A percentile compares a stretch with the other conserved stretches of the same genome.
Evolutionary conservation across 75 land plant genomes (phyloP).

Genomic region (Picea glauca): DNA sequence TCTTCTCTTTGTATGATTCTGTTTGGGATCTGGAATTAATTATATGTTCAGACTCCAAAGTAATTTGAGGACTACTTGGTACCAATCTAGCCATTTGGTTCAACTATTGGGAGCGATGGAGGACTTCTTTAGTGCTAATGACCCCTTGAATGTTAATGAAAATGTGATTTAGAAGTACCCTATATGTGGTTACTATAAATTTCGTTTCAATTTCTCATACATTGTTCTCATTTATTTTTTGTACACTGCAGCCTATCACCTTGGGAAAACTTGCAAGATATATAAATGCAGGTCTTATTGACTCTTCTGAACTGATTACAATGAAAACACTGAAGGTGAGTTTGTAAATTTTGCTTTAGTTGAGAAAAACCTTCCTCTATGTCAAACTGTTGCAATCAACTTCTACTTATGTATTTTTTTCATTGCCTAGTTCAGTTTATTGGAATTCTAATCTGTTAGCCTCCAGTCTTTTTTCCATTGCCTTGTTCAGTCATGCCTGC

Average conservation of each 20-base stretch:
- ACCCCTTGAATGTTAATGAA: background rate
- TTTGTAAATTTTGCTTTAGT: background rate
- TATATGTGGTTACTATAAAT: background rate
- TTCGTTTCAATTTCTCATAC: background rate
- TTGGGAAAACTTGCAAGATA: slow-evolving; percentile 68
- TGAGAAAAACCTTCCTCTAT: background rate
- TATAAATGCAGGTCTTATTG: slow-evolving; percentile 73
- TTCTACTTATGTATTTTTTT: background rate
- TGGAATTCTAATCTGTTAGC: background rate
- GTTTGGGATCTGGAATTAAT: background rate
- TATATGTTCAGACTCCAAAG: background rate
- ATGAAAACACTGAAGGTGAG: slow-evolving; percentile 92
- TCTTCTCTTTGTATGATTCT: background rate
- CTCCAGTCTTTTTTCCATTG: background rate
- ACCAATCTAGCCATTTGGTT: background rate
- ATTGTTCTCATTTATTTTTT: background rate
- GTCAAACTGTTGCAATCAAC: background rate
- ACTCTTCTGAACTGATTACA: slow-evolving; percentile 80
- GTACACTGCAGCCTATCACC: slow-evolving; percentile 57
- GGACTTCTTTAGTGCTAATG: background rate
- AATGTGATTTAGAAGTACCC: background rate
- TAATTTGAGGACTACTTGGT: background rate
- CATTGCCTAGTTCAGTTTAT: background rate
- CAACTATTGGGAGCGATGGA: background rate
- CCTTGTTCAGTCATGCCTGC: background rate